These are phyloP conservation scores for Spathaspora gorwiae DNA, from an alignment of 805 yeast genomes.

Conservation along the genomic window DNA sequence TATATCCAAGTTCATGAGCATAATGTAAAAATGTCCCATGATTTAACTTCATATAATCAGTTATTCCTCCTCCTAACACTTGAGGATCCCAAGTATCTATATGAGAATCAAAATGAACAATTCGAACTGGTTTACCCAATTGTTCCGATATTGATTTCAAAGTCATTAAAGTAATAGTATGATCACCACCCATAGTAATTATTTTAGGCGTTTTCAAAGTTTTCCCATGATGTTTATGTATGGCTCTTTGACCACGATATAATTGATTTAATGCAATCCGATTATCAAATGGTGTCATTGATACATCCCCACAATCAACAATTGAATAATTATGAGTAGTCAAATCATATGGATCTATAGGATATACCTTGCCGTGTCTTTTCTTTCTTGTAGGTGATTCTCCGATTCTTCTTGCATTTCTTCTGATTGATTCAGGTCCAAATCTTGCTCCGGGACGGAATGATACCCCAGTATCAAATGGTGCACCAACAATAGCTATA, in stretches of 20 bases:
- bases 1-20: slow-evolving; percentile 64
- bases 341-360: slow-evolving; percentile 50
- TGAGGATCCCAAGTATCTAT: slow-evolving; percentile 68
- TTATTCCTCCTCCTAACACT: slow-evolving; percentile 57
- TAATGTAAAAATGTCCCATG: slow-evolving; percentile 71
- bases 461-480: slow-evolving; percentile 54
- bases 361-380: slow-evolving; percentile 30
- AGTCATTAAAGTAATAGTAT: slow-evolving; percentile 50
- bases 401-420: slow-evolving; percentile 42
- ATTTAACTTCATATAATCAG: slow-evolving; percentile 54
- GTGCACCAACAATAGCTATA: slow-evolving; percentile 56
- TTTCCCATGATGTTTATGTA: slow-evolving; percentile 19
- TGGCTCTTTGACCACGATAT: slow-evolving; percentile 50
- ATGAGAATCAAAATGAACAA: slow-evolving; percentile 65
- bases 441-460: slow-evolving; percentile 56
- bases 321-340: slow-evolving; percentile 38
- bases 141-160: slow-evolving; percentile 48
- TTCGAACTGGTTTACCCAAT: slow-evolving; percentile 40
- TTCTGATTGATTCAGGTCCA: slow-evolving; percentile 52
- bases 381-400: slow-evolving; percentile 17
- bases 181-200: slow-evolving; percentile 60
- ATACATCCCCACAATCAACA: slow-evolving; percentile 66
- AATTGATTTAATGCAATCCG: slow-evolving; percentile 58
- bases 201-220: slow-evolving; percentile 22
- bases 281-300: slow-evolving; percentile 67